A percentile compares a stretch with the other conserved stretches of the same genome.
Conservation (phyloP, 345 rosid genomes). For the Euphorbia peplus region DNA sequence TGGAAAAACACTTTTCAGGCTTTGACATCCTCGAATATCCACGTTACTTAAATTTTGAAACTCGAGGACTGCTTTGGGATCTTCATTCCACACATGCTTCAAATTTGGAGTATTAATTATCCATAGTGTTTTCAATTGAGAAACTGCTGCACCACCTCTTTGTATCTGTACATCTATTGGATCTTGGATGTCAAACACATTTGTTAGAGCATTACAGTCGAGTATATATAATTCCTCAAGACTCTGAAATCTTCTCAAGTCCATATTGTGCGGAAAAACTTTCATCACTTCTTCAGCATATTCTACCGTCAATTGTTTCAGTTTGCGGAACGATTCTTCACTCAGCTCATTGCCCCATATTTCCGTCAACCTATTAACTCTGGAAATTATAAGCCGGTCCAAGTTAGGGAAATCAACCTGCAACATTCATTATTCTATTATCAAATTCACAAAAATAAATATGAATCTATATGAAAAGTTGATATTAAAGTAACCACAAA, state of each 20-base stretch:
- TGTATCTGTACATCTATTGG: neutral
- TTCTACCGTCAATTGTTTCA: neutral
- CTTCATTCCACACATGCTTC: constrained; percentile 2
- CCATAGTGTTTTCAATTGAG: neutral
- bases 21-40: neutral
- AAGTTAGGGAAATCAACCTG: constrained; percentile 13
- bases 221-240: neutral
- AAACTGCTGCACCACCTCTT: neutral
- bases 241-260: neutral
- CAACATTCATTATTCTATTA: neutral
- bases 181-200: constrained; percentile 11
- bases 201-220: constrained; percentile 1
- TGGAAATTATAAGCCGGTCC: neutral
- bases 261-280: neutral
- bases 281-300: neutral
- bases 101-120: neutral
- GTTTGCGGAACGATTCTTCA: neutral
- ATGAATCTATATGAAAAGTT: neutral
- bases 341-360: neutral
- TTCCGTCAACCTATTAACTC: neutral
- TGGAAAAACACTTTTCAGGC: constrained; percentile 17
- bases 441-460: neutral
- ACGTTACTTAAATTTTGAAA: neutral
- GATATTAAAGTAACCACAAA: too few relatives aligned
- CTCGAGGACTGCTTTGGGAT: neutral